Evolutionary conservation across 2,329 filamentous ascomycete species (phyloP).

Genomic region (Trichoderma aggressivum): DNA sequence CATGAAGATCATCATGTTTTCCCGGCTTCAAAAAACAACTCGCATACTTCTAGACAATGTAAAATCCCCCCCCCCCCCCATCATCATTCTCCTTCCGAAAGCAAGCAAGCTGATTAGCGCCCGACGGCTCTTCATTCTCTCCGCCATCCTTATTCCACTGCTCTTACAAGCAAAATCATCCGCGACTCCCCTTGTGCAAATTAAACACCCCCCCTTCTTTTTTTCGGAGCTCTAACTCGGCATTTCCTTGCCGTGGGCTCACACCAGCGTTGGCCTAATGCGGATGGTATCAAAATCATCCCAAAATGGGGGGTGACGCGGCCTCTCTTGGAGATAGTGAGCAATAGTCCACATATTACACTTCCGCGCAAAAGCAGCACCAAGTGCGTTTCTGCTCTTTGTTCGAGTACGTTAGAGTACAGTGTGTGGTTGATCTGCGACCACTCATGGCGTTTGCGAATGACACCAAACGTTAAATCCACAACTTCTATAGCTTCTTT

Average conservation of each 20-base stretch:
- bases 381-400: too few relatives aligned
- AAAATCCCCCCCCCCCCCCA: background rate
- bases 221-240: background rate
- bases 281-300: slow-evolving; percentile 8
- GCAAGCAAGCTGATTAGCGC: background rate
- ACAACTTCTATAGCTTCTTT: background rate
- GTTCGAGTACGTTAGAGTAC: background rate
- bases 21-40: background rate
- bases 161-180: background rate
- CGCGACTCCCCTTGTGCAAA: background rate
- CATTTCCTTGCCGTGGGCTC: slow-evolving; percentile 10
- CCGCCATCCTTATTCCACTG: background rate
- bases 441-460: background rate
- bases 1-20: background rate
- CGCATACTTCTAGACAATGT: background rate
- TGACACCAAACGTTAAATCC: background rate
- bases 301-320: slow-evolving; percentile 6
- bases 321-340: background rate
- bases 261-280: background rate
- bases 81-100: background rate
- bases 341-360: background rate
- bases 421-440: background rate
- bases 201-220: background rate
- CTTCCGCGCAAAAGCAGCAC: background rate
- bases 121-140: background rate